phyloP scores from a whole-genome alignment of 2,329 filamentous ascomycete species.

The Cercospora berteroae region DNA sequence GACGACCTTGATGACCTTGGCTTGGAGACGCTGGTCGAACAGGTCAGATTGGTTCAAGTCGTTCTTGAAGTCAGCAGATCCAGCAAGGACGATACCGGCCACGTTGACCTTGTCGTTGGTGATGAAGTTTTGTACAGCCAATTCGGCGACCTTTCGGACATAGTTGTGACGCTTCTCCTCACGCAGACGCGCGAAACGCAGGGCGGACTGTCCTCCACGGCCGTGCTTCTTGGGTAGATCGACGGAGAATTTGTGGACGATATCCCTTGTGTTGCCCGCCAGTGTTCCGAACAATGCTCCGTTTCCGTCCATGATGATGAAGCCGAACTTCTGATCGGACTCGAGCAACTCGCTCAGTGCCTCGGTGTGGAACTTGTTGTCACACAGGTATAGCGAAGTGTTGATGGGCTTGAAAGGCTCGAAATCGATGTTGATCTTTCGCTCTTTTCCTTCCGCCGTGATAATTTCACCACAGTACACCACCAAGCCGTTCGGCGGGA shows the following conservation, averaged over 20 bases:
- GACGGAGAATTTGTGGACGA: conserved; percentile 97
- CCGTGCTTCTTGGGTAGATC: conserved; percentile 99
- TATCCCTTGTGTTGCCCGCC: conserved; percentile 93
- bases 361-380: conserved; percentile 99
- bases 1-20: conserved; percentile 98
- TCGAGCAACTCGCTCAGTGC: conserved; percentile 94
- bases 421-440: conserved; percentile 99
- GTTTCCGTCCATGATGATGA: conserved; percentile 99
- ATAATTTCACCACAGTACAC: conserved; percentile 99
- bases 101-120: conserved; percentile 98
- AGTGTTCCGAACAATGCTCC: conserved; percentile 95
- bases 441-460: conserved; percentile 95
- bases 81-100: conserved; percentile 88
- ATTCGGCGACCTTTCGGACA: conserved; percentile 95
- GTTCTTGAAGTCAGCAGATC: conserved; percentile 99
- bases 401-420: conserved; percentile 99
- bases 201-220: conserved; percentile 97
- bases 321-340: conserved; percentile 98
- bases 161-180: conserved; percentile 99
- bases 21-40: conserved; percentile 86
- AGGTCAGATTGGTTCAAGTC: conserved; percentile 96
- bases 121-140: conserved; percentile 98
- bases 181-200: conserved; percentile 98
- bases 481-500: conserved; percentile 93
- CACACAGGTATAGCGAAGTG: conserved; percentile 97